Base-by-base conservation (phyloP, 2,329 filamentous ascomycete species). In the Cercospora brassicicola region DNA sequence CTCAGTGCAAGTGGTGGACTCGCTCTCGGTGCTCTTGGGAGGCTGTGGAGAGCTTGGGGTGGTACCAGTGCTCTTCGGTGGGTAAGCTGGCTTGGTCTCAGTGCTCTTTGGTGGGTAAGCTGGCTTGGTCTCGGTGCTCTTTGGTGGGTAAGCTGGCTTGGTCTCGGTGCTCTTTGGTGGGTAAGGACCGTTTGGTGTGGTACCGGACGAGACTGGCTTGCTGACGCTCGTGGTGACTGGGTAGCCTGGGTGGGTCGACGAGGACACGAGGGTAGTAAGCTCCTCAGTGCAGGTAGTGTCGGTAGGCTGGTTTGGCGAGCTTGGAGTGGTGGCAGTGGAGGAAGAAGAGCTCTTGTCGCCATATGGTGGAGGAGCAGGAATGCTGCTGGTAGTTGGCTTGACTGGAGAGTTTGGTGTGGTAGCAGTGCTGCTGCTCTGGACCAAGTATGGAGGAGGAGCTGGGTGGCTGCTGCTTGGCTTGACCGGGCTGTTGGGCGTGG, bases 261-360 rank as follows among this genome's bases (percentile, higher is more conserved):
- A 42, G 31, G 59, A 57, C 9, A 28, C 20, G 59, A 33, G n/a
- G 10, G 61, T 61, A 56, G 31, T 51, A 33, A 60, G 26, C 30
- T 62, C 60, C 51, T 67, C 60, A 28, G 36, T 64, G 39, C 57
- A 65, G 11, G 57, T 65, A 23, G 62, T 65, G 18, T 48, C 42
- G 28, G 15, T 39, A 39, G 33, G 33, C 13, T 39, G 31, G 31
- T 33, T 33, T 11, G 31, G 31, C 10, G 31, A 33, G 10, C 10
- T 18, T 3, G 59, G n/a, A 11, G 45, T 62, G 23, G 62, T 55
- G 30, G 28, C 11, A 18, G 51, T 61, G 48, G 45, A 45, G 9
- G 61, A 45, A 5, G 61, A 65, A 39, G 42, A 45, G 45, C 30
- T 20, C 36, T 42, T 42, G 36, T 42, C 36, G 15, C 36, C 36